Evolutionary conservation across 305 asterid species (phyloP), one percentile per base, ranked within the genome.

Genomic region (Euphrasia arctica): DNA sequence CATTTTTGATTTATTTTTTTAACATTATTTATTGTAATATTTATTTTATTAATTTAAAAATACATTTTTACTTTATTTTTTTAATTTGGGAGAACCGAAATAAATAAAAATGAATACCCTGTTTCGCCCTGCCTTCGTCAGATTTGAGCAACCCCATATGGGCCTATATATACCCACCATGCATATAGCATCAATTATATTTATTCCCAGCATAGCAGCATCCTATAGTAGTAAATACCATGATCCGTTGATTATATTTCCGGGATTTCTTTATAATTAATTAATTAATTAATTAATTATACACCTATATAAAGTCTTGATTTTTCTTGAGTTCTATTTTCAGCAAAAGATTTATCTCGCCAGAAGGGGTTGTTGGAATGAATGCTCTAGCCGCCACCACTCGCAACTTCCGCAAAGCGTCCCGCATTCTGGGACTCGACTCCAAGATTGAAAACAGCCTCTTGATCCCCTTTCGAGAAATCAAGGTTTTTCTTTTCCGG

Each of bases 341-440:
- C 54, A 14, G 18, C 18, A n/a, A n/a, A 10, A 12, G 15, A 11
- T 47, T 9, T 47, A 10, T 45, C n/a, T 13, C 11, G 14, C 5
- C 4, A n/a, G 13, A 47, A 47, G 52, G 52, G 52, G 6, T 47
- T 47, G 52, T n/a, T 3, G 52, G 13, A n/a, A 87, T 87, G 95
- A 87, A 87, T 72, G 95, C 95, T 70, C 83, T 87, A 34, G 87
- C 85, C 25, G 91, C 95, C 8, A 87, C 95, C 36, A 87, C 63
- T 54, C 87, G 91, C 31, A 87, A 87, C 71, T 87, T 86, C 62
- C 85, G 88, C 3, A 72, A 80, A 56, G 94, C 94, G 11, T 79
- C 86, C 54, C 83, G 88, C 34, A 82, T 87, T 70, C 89, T 87
- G 10, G 89, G 89, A 10, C 73, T 87, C 22, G 95, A 87, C 49